Conservation (phyloP, 2,329 filamentous ascomycete species). For the Penicillium concentricum region DNA sequence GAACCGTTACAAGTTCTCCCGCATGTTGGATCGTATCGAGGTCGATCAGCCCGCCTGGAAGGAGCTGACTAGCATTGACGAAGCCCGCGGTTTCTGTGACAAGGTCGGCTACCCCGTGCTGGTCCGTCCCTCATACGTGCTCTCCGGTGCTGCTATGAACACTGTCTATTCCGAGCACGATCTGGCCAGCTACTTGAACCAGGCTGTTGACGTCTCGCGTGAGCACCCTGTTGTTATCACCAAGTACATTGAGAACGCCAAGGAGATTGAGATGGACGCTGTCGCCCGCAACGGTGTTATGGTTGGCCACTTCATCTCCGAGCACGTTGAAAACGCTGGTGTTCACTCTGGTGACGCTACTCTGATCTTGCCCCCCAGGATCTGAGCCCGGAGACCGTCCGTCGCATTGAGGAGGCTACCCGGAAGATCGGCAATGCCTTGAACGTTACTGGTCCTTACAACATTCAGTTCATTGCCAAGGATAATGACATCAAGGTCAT, state of each 20-base stretch:
- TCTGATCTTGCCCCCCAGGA: conserved; percentile 94
- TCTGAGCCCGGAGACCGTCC: conserved; percentile 81
- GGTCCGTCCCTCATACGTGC: conserved; percentile 92
- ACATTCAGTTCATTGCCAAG: conserved; percentile 99
- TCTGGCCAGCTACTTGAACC: conserved; percentile 80
- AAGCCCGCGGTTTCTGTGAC: conserved; percentile 82
- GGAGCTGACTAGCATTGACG: conserved; percentile 90
- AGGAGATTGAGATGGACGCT: conserved; percentile 99
- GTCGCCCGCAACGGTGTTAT: conserved; percentile 87
- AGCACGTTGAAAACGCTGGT: conserved; percentile 98
- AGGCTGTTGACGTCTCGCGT: conserved; percentile 88
- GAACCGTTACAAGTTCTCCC: conserved; percentile 97
- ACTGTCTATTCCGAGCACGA: conserved; percentile 97
- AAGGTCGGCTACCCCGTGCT: conserved; percentile 90
- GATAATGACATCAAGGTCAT: conserved; percentile 99
- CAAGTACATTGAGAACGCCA: conserved; percentile 98
- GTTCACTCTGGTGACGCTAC: conserved; percentile 98
- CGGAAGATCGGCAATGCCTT: conserved; percentile 91
- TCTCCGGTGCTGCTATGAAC: conserved; percentile 98
- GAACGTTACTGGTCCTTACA: conserved; percentile 95
- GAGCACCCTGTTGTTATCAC: conserved; percentile 98
- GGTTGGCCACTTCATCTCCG: conserved; percentile 94
- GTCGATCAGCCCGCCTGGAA: conserved; percentile 99
- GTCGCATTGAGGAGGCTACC: conserved; percentile 90
- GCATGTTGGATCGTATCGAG: conserved; percentile 90